Conservation (phyloP, 2,329 filamentous ascomycete genomes). For the Sclerotinia minor region DNA sequence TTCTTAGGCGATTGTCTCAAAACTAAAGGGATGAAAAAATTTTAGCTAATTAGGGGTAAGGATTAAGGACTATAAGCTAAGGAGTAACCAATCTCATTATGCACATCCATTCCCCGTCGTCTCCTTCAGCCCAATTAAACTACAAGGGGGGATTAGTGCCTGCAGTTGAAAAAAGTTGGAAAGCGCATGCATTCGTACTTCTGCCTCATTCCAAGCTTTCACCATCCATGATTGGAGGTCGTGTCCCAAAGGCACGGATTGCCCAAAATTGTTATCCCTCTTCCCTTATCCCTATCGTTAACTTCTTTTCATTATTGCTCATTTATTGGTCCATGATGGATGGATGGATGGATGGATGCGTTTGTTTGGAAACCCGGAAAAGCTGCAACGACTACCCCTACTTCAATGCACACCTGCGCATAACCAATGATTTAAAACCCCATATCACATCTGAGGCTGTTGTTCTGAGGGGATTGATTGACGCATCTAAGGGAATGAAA, state of each 20-base stretch:
- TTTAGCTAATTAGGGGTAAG: not conserved
- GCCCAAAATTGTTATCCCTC: too few species aligned
- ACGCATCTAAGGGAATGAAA: not conserved
- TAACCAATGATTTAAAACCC: not conserved
- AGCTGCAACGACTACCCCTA: not conserved
- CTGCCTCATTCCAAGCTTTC: not conserved
- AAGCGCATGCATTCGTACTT: too few species aligned
- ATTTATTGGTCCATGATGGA: not conserved
- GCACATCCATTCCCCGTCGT: not conserved
- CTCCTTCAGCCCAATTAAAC: not conserved
- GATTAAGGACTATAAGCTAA: too few species aligned
- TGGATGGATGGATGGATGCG: not conserved
- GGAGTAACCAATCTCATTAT: not conserved
- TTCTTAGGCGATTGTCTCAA: constrained; percentile 9
- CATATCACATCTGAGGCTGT: not conserved
- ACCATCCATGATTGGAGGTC: not conserved
- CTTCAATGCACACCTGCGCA: not conserved
- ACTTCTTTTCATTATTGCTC: not conserved
- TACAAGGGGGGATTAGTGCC: too few species aligned
- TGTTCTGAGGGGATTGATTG: not conserved
- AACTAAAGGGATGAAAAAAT: not conserved
- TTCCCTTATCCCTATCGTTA: not conserved
- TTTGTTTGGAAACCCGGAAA: not conserved
- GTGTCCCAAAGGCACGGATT: not conserved
- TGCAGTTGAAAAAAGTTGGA: not conserved